Evolutionary conservation across 2,329 filamentous ascomycete species (phyloP).

Genomic region (Albophoma yamanashiensis): DNA sequence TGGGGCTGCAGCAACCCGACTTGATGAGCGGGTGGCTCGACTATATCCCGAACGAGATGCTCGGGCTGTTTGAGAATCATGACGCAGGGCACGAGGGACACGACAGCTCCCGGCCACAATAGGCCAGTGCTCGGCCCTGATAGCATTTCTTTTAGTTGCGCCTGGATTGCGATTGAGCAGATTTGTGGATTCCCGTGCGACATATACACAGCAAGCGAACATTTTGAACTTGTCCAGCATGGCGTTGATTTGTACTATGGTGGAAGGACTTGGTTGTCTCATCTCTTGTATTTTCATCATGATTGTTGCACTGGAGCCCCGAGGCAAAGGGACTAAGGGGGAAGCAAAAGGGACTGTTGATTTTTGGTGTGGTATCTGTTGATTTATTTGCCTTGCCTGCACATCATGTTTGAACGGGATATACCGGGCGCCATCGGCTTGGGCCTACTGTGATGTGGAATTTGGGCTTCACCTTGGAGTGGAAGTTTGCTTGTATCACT

Average conservation of each 20-base stretch:
- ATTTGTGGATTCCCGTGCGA: not conserved
- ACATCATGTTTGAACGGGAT: not conserved
- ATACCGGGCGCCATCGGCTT: not conserved
- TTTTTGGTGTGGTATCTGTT: not conserved
- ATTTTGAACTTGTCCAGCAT: not conserved
- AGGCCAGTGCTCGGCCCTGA: not conserved
- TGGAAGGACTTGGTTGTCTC: not conserved
- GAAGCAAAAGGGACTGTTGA: no score
- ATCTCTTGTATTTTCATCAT: not conserved
- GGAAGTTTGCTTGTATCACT: not conserved
- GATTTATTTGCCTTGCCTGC: not conserved
- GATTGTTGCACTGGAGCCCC: not conserved
- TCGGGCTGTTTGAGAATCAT: slow-evolving; percentile 40
- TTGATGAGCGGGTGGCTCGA: slow-evolving; percentile 65
- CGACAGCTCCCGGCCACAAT: not conserved
- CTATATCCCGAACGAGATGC: slow-evolving; percentile 56
- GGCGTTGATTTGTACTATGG: not conserved
- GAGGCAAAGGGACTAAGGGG: not conserved
- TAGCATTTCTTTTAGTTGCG: not conserved
- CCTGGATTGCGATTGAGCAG: not conserved
- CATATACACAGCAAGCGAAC: not conserved
- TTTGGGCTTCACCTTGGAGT: not conserved
- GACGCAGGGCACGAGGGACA: slow-evolving; percentile 15
- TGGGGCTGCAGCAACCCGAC: slow-evolving; percentile 48
- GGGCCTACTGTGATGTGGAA: not conserved